Evolutionary conservation across 1,284 basidiomycete genomes (phyloP).

Genomic region (Naganishia liquefaciens): DNA sequence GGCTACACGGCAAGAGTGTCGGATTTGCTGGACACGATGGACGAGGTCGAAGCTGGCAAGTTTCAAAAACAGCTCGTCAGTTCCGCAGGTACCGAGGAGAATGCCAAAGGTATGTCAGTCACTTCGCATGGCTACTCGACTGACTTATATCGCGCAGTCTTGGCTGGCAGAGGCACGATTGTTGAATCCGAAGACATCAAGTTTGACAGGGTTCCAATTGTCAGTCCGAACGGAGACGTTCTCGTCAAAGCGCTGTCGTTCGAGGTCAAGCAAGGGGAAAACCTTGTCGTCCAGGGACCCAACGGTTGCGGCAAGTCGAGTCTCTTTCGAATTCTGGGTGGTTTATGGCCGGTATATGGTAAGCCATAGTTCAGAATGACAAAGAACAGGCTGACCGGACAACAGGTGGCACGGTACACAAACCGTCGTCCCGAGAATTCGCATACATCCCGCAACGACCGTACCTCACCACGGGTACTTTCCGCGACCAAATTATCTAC

Average conservation of each 20-base stretch:
- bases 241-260: slow-evolving; percentile 82
- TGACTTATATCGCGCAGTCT: slow-evolving; percentile 58
- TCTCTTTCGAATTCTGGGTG: slow-evolving; percentile 90
- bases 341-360: slow-evolving; percentile 95
- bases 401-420: slow-evolving; percentile 80
- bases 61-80: slow-evolving; percentile 87
- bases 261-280: slow-evolving; percentile 82
- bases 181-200: slow-evolving; percentile 78
- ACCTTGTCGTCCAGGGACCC: slow-evolving; percentile 84
- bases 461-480: slow-evolving; percentile 87
- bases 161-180: slow-evolving; percentile 75
- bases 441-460: slow-evolving; percentile 95
- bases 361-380: not conserved
- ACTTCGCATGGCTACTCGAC: not conserved
- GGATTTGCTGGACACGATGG: slow-evolving; percentile 86
- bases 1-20: slow-evolving; percentile 93
- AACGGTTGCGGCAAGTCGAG: slow-evolving; percentile 88
- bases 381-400: slow-evolving; percentile 1
- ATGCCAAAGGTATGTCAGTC: slow-evolving; percentile 66
- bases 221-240: slow-evolving; percentile 94
- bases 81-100: slow-evolving; percentile 72
- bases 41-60: slow-evolving; percentile 77
- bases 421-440: slow-evolving; percentile 85
- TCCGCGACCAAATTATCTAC: slow-evolving; percentile 82
- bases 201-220: slow-evolving; percentile 90